Conservation (phyloP, 2,329 filamentous ascomycete genomes). For the Cryphonectria radicalis region DNA sequence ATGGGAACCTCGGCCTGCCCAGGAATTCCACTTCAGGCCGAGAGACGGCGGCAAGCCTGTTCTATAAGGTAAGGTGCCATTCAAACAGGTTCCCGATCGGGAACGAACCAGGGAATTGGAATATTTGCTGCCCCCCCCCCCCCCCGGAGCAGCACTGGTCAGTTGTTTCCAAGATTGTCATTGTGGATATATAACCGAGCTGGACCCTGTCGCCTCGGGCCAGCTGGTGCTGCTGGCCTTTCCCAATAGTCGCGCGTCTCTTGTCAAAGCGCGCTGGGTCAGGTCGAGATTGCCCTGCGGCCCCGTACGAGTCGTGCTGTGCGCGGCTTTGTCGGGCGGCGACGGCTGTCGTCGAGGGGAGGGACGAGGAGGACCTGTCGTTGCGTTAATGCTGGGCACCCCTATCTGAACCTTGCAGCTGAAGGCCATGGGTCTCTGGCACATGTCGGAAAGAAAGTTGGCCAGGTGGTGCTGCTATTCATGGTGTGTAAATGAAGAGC, state of each 20-base stretch:
- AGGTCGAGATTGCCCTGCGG: neutral
- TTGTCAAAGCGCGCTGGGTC: constrained; percentile 4
- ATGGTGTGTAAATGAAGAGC: neutral
- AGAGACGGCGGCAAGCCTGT: neutral
- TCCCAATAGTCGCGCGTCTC: constrained; percentile 6
- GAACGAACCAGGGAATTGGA: neutral
- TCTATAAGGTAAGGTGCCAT: neutral
- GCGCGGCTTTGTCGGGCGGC: neutral
- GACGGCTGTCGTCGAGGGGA: neutral
- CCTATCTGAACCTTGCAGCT: neutral
- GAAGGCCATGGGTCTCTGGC: neutral
- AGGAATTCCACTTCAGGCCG: constrained; percentile 14
- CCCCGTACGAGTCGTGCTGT: constrained; percentile 5
- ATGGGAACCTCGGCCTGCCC: constrained; percentile 7
- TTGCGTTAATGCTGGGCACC: neutral
- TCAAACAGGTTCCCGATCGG: neutral
- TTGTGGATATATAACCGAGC: neutral
- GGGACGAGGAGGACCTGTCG: neutral
- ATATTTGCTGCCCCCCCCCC: neutral
- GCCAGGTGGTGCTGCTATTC: neutral
- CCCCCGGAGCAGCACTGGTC: neutral
- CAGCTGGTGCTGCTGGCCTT: neutral
- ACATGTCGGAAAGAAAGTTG: neutral
- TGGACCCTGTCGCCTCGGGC: constrained; percentile 1
- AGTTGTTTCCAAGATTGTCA: neutral